phyloP scores from a whole-genome alignment of 2,329 filamentous ascomycete species.

The Claviceps sp. region DNA sequence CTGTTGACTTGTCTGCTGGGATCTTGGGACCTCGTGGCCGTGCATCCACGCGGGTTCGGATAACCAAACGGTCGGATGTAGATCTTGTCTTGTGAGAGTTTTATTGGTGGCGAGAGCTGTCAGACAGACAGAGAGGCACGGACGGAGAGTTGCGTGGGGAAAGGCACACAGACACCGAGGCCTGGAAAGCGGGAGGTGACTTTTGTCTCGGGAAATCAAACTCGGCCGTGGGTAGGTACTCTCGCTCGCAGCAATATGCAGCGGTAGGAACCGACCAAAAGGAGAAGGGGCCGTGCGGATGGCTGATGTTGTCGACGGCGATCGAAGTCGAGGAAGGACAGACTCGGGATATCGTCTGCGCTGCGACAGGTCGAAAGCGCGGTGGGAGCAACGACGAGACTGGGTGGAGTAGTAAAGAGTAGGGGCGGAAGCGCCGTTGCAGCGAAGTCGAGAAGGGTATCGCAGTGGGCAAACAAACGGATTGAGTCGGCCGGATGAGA shows the following conservation, averaged over 20 bases:
- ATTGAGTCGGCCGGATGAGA: background rate
- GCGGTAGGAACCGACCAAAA: background rate
- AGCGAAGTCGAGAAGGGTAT: constrained; percentile 1
- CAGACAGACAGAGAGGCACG: background rate
- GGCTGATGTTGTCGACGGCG: background rate
- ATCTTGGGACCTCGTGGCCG: background rate
- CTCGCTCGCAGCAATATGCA: background rate
- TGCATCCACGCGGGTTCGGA: constrained; percentile 3
- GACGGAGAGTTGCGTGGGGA: background rate
- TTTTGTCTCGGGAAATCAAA: background rate
- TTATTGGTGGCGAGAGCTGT: background rate
- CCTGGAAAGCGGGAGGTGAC: background rate
- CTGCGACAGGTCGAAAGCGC: background rate
- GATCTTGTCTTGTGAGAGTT: background rate
- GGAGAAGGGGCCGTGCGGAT: background rate
- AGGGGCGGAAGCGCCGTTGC: background rate
- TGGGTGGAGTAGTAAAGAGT: background rate
- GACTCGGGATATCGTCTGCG: background rate
- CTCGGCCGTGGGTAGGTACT: background rate
- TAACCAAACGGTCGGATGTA: background rate
- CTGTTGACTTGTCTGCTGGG: background rate
- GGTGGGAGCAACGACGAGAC: constrained; percentile 2
- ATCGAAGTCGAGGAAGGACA: background rate
- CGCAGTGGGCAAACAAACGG: background rate
- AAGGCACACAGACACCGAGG: constrained; percentile 1